These are phyloP conservation scores for Fusarium devonianum DNA, from an alignment of 2,329 filamentous ascomycete genomes.

Conservation along the genomic window DNA sequence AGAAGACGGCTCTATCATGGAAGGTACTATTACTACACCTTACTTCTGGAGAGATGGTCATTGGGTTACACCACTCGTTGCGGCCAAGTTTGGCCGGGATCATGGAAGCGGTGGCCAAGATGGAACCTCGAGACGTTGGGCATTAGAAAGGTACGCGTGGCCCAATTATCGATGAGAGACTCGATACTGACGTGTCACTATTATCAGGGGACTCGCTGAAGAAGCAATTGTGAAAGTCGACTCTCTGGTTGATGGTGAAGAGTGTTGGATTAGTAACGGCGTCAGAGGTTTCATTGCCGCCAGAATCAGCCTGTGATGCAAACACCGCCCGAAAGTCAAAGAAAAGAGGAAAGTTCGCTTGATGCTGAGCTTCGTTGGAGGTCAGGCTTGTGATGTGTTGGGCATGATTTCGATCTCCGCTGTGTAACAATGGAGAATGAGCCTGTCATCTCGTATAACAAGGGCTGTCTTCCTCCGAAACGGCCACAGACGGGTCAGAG, in stretches of 20 bases:
- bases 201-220: conserved; percentile 62
- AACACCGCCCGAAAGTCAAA: no score
- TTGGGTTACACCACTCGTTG: conserved; percentile 84
- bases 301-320: conserved; percentile 43
- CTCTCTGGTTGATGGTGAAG: conserved; percentile 74
- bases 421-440: not conserved
- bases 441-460: conserved; percentile 7
- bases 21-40: conserved; percentile 82
- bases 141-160: conserved; percentile 67
- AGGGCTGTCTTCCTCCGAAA: not conserved
- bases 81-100: conserved; percentile 46
- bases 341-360: not conserved
- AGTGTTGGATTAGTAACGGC: conserved; percentile 89
- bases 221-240: conserved; percentile 68
- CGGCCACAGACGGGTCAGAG: no score
- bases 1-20: conserved; percentile 72
- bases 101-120: conserved; percentile 76
- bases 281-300: conserved; percentile 77
- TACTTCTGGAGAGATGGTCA: conserved; percentile 76
- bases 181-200: conserved; percentile 4
- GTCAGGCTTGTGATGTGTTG: conserved; percentile 6
- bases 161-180: not conserved
- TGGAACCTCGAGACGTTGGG: conserved; percentile 84
- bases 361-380: not conserved
- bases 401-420: conserved; percentile 8